These are phyloP conservation scores for Pythium guiyangense DNA, from an alignment of 352 stramenopile species.

Conservation along the genomic window DNA sequence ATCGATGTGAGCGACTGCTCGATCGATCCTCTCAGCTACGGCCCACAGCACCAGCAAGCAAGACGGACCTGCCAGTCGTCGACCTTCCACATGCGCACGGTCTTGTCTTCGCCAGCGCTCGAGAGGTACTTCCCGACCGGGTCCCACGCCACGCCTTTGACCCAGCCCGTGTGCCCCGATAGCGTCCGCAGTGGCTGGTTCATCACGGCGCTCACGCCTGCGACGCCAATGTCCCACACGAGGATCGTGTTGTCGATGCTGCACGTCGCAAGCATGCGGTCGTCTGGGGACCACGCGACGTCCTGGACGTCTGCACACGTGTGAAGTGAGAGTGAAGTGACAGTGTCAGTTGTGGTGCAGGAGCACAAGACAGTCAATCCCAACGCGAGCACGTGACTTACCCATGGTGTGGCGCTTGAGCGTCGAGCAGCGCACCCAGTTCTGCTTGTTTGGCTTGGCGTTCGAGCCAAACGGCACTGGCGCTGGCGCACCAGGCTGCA, in stretches of 20 bases:
- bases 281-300: slow-evolving; percentile 82
- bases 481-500: slow-evolving; percentile 52
- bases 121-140: no score
- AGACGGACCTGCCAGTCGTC: slow-evolving; percentile 62
- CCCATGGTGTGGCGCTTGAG: slow-evolving; percentile 86
- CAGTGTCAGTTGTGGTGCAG: no score
- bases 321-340: background rate
- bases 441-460: slow-evolving; percentile 76
- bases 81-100: slow-evolving; percentile 78
- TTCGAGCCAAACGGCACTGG: slow-evolving; percentile 82
- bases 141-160: slow-evolving; percentile 86
- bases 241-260: slow-evolving; percentile 88
- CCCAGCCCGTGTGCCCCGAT: slow-evolving; percentile 76
- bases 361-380: background rate
- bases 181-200: slow-evolving; percentile 77
- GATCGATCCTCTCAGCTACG: no score
- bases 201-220: slow-evolving; percentile 57
- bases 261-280: slow-evolving; percentile 84
- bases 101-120: slow-evolving; percentile 85
- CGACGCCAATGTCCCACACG: slow-evolving; percentile 75
- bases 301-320: slow-evolving; percentile 62
- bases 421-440: slow-evolving; percentile 76
- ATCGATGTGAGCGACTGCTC: no score
- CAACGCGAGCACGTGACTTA: slow-evolving; percentile 8
- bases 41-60: no score